These are phyloP conservation scores for Termitomyces sp. DNA, from an alignment of 768 basidiomycete species.

Conservation along the genomic window DNA sequence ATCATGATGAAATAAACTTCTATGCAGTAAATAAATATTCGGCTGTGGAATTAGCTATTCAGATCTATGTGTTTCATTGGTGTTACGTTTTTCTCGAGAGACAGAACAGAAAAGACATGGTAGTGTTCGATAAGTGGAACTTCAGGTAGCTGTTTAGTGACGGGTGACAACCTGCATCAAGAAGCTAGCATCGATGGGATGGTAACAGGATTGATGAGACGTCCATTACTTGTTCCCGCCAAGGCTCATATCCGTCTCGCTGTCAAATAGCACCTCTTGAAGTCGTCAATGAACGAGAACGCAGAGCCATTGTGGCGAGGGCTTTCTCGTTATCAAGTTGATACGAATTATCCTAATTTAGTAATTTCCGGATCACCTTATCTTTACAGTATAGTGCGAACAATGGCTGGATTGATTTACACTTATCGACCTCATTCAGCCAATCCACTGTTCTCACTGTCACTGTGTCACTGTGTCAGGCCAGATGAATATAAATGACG, in stretches of 20 bases:
- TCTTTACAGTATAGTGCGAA: background rate
- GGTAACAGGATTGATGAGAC: background rate
- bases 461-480: too few relatives aligned
- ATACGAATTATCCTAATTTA: background rate
- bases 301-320: too few relatives aligned
- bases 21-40: slow-evolving; percentile 2
- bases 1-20: background rate
- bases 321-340: too few relatives aligned
- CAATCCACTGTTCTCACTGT: background rate
- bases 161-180: background rate
- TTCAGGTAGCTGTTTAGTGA: too few relatives aligned
- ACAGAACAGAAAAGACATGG: background rate
- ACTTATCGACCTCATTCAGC: background rate
- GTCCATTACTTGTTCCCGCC: too few relatives aligned
- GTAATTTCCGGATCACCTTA: background rate
- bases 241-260: too few relatives aligned
- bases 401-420: background rate
- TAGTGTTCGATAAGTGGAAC: too few relatives aligned
- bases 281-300: too few relatives aligned
- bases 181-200: background rate
- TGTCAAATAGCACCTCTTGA: too few relatives aligned
- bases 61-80: background rate
- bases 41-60: background rate
- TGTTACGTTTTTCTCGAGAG: background rate
- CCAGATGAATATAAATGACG: background rate